Conservation (phyloP, 2,329 filamentous ascomycete species). For the Talaromyces funiculosus region DNA sequence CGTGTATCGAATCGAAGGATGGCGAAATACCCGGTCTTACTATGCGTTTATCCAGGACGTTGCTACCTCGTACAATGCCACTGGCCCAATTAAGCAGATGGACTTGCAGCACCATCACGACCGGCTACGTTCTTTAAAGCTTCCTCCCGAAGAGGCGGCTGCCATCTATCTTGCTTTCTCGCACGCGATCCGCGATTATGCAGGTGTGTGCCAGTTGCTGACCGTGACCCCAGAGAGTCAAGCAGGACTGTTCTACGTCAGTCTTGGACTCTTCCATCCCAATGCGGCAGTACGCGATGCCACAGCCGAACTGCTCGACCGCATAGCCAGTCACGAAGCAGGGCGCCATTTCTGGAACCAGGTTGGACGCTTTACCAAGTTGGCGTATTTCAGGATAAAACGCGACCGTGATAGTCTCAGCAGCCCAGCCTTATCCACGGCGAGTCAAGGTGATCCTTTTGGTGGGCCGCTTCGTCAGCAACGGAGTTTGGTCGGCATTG, state of each 20-base stretch:
- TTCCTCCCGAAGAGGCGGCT: constrained; percentile 68
- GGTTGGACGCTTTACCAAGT: constrained; percentile 79
- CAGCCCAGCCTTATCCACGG: constrained; percentile 18
- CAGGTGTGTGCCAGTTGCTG: constrained; percentile 78
- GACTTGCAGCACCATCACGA: constrained; percentile 92
- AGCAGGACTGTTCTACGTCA: constrained; percentile 84
- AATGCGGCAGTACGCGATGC: constrained; percentile 70
- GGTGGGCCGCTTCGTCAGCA: constrained; percentile 25
- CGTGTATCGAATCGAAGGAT: constrained; percentile 88
- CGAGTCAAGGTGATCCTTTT: constrained; percentile 10
- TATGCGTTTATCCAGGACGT: constrained; percentile 83
- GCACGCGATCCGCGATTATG: constrained; percentile 69
- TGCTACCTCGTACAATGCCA: constrained; percentile 35
- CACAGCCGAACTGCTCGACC: constrained; percentile 73
- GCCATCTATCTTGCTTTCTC: constrained; percentile 81
- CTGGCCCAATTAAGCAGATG: constrained; percentile 36
- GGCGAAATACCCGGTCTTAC: constrained; percentile 92
- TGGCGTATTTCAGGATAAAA: constrained; percentile 75
- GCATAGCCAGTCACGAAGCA: constrained; percentile 79
- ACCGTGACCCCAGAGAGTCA: constrained; percentile 79
- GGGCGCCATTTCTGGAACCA: constrained; percentile 89
- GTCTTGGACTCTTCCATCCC: constrained; percentile 86
- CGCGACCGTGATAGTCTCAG: constrained; percentile 48
- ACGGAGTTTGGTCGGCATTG: constrained; percentile 34
- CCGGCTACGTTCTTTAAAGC: constrained; percentile 73